Evolutionary conservation across 441 rosid species (phyloP), one percentile per base, ranked within the genome.

Genomic region (Gossypium schwendimanii): DNA sequence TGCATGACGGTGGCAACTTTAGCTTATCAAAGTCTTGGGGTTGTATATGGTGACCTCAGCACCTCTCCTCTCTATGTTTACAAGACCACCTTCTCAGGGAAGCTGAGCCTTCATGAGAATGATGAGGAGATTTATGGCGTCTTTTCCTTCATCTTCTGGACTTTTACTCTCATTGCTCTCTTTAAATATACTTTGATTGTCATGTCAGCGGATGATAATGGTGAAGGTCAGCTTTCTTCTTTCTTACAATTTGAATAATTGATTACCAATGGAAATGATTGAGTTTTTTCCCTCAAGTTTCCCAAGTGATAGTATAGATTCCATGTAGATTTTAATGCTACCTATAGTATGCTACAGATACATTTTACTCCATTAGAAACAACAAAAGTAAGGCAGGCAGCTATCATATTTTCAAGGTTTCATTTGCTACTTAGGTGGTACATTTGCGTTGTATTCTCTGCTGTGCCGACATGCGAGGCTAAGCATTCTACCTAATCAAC

Each of bases 1-100:
- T 85, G 77, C 82, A 68, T 80, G 39, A 82, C 81, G 14, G 86
- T 84, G 59, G 82, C 88, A 6, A 82, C 91, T 63, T 84, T 88
- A 80, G 95, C 92, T 70, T 89, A 89, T 70, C 94, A 89, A 63
- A 87, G 91, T 75, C 91, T 89, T 77, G 94, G 94, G 64, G 92
- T 89, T 20, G 88, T 90, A 76, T 90, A 90, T 71, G 92, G 92
- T 6, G 95, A 85, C 75, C 83, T 88, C 44, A 81, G 91, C 53
- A 87, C 92, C 68, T 88, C 92, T 6, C 92, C 95, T 75, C 88
- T 89, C 67, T 86, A 89, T 73, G 92, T 88, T 41, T 89, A 88
- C 82, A 88, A 89, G 78, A 86, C 91, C 61, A 80, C 87, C 10
- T 89, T 89, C 82, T 89, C 92, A 0, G 95, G 92, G 72, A 87